Percentiles rank a stretch among this genome's conserved stretches.
Conservation (phyloP, 257 asterid genomes). For the Nicotiana tabacum region DNA sequence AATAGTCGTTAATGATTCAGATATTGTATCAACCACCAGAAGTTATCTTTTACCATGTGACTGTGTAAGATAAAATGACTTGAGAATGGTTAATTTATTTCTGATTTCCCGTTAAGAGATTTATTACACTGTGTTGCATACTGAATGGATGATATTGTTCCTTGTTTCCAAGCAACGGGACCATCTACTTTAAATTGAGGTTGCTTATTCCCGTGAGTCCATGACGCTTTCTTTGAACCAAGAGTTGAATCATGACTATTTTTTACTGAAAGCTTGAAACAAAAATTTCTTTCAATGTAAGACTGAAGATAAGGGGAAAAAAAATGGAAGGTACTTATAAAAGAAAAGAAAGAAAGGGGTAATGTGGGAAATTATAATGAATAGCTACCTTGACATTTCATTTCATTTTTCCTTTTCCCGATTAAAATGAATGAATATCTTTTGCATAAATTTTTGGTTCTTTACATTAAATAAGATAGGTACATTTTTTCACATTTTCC, state of each 20-base stretch:
- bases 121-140: no score
- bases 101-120: background rate
- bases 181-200: no score
- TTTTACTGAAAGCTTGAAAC: background rate
- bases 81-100: background rate
- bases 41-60: background rate
- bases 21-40: background rate
- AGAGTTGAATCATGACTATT: background rate
- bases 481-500: background rate
- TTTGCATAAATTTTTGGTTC: slow-evolving; percentile 1
- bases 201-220: no score
- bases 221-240: background rate
- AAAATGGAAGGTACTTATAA: background rate
- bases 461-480: background rate
- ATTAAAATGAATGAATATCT: background rate
- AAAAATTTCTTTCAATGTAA: background rate
- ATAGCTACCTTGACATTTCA: background rate
- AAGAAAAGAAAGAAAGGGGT: background rate
- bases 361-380: background rate
- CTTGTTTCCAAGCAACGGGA: no score
- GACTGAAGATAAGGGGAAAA: background rate
- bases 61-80: background rate
- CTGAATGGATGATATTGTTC: no score
- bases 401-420: background rate
- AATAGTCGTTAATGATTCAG: background rate